Conservation (phyloP, 2,329 filamentous ascomycete species). For the Botrytis squamosa region DNA sequence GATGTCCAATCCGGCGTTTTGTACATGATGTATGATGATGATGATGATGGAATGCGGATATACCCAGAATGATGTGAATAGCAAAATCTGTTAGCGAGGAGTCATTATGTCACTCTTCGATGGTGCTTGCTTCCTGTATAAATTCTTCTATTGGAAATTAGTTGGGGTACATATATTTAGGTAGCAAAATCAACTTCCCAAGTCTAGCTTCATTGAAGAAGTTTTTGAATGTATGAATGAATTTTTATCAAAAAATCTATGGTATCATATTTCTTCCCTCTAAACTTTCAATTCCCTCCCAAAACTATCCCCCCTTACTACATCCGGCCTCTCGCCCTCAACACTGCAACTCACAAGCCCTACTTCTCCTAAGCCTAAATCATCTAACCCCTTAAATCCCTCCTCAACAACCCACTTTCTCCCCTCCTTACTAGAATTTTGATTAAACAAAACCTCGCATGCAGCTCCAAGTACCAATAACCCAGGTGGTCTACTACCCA, state of each 20-base stretch:
- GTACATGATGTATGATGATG: neutral
- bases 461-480: constrained; percentile 81
- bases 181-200: too few species aligned
- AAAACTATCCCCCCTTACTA: constrained; percentile 27
- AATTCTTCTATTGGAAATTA: neutral
- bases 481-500: constrained; percentile 86
- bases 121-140: neutral
- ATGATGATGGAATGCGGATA: neutral
- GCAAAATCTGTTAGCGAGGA: neutral
- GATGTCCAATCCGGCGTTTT: neutral
- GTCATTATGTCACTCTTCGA: neutral
- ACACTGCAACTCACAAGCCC: constrained; percentile 28
- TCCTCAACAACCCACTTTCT: constrained; percentile 84
- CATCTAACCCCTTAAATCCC: constrained; percentile 73
- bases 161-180: too few species aligned
- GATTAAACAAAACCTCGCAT: constrained; percentile 66
- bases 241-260: neutral
- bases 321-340: constrained; percentile 20
- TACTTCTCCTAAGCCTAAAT: constrained; percentile 28
- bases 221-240: neutral
- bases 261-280: neutral
- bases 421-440: constrained; percentile 52
- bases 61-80: neutral
- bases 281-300: constrained; percentile 29
- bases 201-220: neutral